phyloP scores from a whole-genome alignment of 768 basidiomycete genomes.

The Lactifluus hygrophoroides region DNA sequence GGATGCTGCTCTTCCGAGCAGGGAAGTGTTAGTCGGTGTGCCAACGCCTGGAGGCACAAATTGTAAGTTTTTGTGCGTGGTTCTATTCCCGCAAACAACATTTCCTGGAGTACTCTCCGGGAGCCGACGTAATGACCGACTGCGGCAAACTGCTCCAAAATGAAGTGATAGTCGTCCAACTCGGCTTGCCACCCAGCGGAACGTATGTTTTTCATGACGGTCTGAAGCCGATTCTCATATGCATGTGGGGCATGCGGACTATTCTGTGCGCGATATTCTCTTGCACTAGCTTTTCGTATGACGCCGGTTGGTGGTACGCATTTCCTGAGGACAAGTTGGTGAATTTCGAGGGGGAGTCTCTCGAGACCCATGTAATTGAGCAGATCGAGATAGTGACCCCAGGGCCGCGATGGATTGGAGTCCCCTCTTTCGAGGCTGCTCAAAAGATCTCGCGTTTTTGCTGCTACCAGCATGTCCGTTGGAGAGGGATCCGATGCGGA shows the following conservation, averaged over 20 bases:
- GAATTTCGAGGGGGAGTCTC: slow-evolving; percentile 51
- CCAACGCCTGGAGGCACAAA: slow-evolving; percentile 60
- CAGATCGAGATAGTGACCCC: slow-evolving; percentile 55
- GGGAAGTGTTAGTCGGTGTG: slow-evolving; percentile 57
- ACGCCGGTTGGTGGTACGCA: slow-evolving; percentile 44
- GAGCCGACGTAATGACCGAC: slow-evolving; percentile 61
- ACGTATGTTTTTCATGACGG: slow-evolving; percentile 64
- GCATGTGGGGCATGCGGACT: slow-evolving; percentile 36
- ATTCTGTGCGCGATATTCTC: slow-evolving; percentile 33
- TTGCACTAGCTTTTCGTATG: slow-evolving; percentile 39
- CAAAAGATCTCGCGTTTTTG: slow-evolving; percentile 16
- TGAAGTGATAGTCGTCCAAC: slow-evolving; percentile 64
- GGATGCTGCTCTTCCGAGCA: slow-evolving; percentile 32
- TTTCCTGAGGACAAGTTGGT: slow-evolving; percentile 60
- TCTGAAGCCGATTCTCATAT: slow-evolving; percentile 59
- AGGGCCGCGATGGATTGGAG: slow-evolving; percentile 42
- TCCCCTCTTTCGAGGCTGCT: slow-evolving; percentile 10
- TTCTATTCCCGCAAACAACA: slow-evolving; percentile 35
- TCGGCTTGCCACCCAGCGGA: slow-evolving; percentile 36
- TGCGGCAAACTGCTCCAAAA: slow-evolving; percentile 67
- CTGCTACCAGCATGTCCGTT: slow-evolving; percentile 14
- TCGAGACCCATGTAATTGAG: slow-evolving; percentile 40
- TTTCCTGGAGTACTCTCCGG: slow-evolving; percentile 52
- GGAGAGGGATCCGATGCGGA: slow-evolving; percentile 6
- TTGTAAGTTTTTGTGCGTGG: slow-evolving; percentile 53